Base-by-base conservation (phyloP, 2,329 filamentous ascomycete genomes). In the Ascochyta rabiei region DNA sequence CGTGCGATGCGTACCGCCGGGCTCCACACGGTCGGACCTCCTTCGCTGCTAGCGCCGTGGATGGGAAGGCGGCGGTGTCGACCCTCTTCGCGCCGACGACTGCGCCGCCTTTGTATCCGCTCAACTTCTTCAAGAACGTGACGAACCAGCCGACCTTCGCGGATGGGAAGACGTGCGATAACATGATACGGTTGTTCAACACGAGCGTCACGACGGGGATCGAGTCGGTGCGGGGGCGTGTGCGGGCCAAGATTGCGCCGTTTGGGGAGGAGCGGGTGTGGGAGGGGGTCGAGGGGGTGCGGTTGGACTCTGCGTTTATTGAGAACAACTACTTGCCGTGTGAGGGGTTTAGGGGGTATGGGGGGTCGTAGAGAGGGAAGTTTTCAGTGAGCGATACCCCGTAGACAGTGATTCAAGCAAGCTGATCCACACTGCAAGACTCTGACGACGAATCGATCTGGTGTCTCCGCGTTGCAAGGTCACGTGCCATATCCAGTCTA, bases 91-190 rank as follows among this genome's bases (percentile, higher is more conserved):
- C 61, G 0, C 28, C 47, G 0, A 58, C 56, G 0, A 24, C 56
- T 0, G 26, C 62, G 2, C 54, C 56, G 26, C 67, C 73, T 0
- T 10, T 30, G 3, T 80, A 76, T 53, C 74, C 78, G 0, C 57
- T 82, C 4, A 61, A 64, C 1, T 79, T 82, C 51, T 79, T 80
- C 67, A 65, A 67, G 19, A 84, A 83, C 63, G 71, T 82, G 40
- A 84, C 82, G 3, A 85, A 85, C 62, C 83, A 85, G 65, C 81
- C 82, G 1, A 74, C 73, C 4, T 82, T 81, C 55, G 75, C 72
- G 9, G 70, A 78, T 44, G 71, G 71, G 9, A 65, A 69, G 38
- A 60, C 66, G 0, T 82, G 80, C 66, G 78, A 81, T 45, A 75
- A 78, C 30, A 77, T 79, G 68, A 70, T 76, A 12, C 69, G 77